Base-by-base conservation (phyloP, 83 land plant species). In the Diphasiastrum complanatum region DNA sequence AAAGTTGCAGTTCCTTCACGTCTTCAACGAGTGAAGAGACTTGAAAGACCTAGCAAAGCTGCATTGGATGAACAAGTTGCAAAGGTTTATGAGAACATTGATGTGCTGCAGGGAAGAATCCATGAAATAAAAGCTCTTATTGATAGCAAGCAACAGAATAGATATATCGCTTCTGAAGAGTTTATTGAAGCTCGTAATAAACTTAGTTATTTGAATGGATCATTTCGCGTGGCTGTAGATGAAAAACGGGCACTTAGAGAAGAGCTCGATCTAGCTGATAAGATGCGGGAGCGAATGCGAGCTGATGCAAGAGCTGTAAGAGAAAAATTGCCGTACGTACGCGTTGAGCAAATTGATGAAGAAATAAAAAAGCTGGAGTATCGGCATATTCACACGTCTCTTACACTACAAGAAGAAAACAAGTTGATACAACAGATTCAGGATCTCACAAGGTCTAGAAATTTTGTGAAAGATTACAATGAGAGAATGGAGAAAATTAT, bases 301-400 rank as follows among this genome's bases (percentile, higher is more conserved):
- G 58, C 52, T 8, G 78, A 68, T 29, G 72, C 78, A 1, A 43
- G 61, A 11, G 14, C 69, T 3, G 50, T 75, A 4, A 32, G 80
- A 28, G 67, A 73, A 5, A 60, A 71, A 35, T 51, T 73, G 16
- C 68, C 72, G 12, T 75, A 54, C 52, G 67, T 64, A 5, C 56
- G 64, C 16, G 68, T 77, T 33, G 80, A 77, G 57, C 73, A 73
- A 51, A 74, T 77, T 50, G 80, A 77, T 41, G 80, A 68, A 36
- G 73, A 77, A 59, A 73, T 68, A 16, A 65, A 54, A 60, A 72
- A 37, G 51, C 72, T 77, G 0, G 78, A 67, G 47, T 67, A 77
- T 33, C 63, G 65, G 28, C 50, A 61, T 37, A 26, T 36, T 1
- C 80, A 77, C 27, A 77, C 78, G 3, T 61, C 80, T 5, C 72